Evolutionary conservation across 1,139 yeast species (phyloP).

Genomic region (Blastobotrys petasosporus): DNA sequence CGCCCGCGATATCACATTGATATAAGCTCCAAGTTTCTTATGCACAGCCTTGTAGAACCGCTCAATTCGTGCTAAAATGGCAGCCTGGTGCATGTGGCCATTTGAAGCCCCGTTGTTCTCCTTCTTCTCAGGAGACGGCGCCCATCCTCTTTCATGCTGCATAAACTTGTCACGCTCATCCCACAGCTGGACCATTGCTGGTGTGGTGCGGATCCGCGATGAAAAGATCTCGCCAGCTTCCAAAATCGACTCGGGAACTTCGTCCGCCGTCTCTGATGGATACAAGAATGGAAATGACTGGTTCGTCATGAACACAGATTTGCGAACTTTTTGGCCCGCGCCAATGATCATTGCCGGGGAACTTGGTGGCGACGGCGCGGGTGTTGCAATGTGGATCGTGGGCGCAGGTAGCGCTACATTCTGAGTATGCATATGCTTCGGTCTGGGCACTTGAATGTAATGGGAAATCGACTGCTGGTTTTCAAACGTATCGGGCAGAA

Average conservation of each 20-base stretch:
- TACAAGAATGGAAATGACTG: conserved; percentile 74
- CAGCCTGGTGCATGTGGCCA: conserved; percentile 26
- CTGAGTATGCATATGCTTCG: conserved; percentile 48
- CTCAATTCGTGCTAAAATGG: conserved; percentile 56
- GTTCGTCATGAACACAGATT: conserved; percentile 66
- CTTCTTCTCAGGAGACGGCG: conserved; percentile 9
- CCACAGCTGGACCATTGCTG: conserved; percentile 65
- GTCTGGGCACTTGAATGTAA: conserved; percentile 52
- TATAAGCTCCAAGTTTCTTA: conserved; percentile 54
- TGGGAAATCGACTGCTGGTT: conserved; percentile 39
- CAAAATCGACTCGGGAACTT: conserved; percentile 65
- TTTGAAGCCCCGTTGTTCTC: conserved; percentile 1
- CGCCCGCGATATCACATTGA: conserved; percentile 57
- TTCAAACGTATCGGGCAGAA: conserved; percentile 43
- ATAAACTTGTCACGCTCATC: conserved; percentile 63
- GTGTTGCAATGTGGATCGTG: conserved; percentile 73
- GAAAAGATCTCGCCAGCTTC: conserved; percentile 70
- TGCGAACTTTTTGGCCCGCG: conserved; percentile 57
- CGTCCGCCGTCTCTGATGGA: conserved; percentile 42
- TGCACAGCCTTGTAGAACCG: conserved; percentile 49
- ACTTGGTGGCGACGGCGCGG: conserved; percentile 78
- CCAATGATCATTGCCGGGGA: conserved; percentile 48
- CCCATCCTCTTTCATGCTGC: conserved; percentile 70
- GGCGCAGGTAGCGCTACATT: conserved; percentile 57
- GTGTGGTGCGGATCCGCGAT: conserved; percentile 57